Base-by-base conservation (phyloP, 805 yeast genomes). In the Saccharomycopsis malanga region DNA sequence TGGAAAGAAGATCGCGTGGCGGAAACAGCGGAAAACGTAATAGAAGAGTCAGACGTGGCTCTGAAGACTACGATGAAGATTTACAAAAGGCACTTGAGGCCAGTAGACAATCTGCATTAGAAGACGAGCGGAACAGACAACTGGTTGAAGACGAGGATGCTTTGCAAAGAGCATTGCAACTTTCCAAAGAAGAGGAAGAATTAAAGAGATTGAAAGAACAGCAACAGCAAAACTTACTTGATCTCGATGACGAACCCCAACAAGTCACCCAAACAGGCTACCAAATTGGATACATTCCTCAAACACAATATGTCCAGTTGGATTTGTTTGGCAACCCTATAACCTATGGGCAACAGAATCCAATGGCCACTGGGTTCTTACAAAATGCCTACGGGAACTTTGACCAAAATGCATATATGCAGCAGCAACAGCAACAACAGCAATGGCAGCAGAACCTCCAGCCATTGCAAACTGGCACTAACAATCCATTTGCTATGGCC, bases 91-190 rank as follows among this genome's bases (percentile, higher is more conserved):
- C 96, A 0, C 67, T 91, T 45, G 95, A 84, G 56, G 83, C 82
- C 58, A 83, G 94, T 44, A 76, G 77, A 58, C 62, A 72, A 56
- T 86, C 95, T 1, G 96, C 95, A 1, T 88, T 83, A 54, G 89
- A 85, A 53, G 96, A 88, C 55, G 84, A 79, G 53, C 71, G 70
- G 45, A 71, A 81, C 53, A 70, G 80, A 56, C 67, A 68, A 41
- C 61, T 62, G 40, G 53, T 50, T 2, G 61, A 55, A 4, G 73
- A 70, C 34, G 84, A 79, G 53, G 79, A 77, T 18, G 87, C 82
- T 23, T 68, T 85, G 42, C 74, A 76, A 49, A 75, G 78, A 39
- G 94, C 94, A 0, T 69, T 84, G 50, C 76, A 77, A 62, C 70
- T 86, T 55, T 76, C 86, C 38, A 66, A 79, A 57, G 95, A 85